Evolutionary conservation across 768 basidiomycete genomes (phyloP).

Genomic region (Cystofilobasidium macerans): DNA sequence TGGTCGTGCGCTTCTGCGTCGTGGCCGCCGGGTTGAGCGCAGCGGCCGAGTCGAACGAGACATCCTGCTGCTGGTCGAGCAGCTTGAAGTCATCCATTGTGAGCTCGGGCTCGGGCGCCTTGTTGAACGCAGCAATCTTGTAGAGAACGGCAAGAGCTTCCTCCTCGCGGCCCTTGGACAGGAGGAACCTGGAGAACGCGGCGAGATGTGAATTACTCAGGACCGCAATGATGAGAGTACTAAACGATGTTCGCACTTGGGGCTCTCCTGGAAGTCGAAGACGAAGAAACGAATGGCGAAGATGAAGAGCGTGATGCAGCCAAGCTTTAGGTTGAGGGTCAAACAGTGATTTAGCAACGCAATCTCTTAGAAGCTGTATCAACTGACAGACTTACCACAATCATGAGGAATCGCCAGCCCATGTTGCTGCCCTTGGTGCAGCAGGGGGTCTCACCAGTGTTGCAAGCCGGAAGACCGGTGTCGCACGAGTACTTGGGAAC

Average conservation of each 20-base stretch:
- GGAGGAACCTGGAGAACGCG: slow-evolving; percentile 40
- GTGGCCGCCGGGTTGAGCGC: background rate
- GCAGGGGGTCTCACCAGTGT: slow-evolving; percentile 32
- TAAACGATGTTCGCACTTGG: slow-evolving; percentile 40
- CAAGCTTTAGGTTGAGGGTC: too few relatives aligned
- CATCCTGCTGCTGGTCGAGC: slow-evolving; percentile 31
- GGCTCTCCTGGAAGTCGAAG: slow-evolving; percentile 52
- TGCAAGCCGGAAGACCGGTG: slow-evolving; percentile 30
- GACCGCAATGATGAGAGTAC: background rate
- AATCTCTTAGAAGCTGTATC: too few relatives aligned
- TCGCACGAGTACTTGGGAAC: slow-evolving; percentile 50
- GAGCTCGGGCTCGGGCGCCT: slow-evolving; percentile 33
- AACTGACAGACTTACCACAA: too few relatives aligned
- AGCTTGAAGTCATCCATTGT: slow-evolving; percentile 38
- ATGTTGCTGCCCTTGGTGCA: slow-evolving; percentile 48
- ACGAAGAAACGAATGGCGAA: slow-evolving; percentile 50
- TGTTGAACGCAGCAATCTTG: slow-evolving; percentile 40
- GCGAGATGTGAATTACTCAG: too few relatives aligned
- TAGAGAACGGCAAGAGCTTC: slow-evolving; percentile 47
- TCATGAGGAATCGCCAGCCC: slow-evolving; percentile 52
- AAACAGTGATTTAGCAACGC: too few relatives aligned
- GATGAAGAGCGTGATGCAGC: slow-evolving; percentile 45
- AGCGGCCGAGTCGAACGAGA: slow-evolving; percentile 3
- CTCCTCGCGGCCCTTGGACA: slow-evolving; percentile 49
- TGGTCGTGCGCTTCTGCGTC: background rate